Evolutionary conservation across 2,329 filamentous ascomycete species (phyloP).

Genomic region (Penicillium digitatum): DNA sequence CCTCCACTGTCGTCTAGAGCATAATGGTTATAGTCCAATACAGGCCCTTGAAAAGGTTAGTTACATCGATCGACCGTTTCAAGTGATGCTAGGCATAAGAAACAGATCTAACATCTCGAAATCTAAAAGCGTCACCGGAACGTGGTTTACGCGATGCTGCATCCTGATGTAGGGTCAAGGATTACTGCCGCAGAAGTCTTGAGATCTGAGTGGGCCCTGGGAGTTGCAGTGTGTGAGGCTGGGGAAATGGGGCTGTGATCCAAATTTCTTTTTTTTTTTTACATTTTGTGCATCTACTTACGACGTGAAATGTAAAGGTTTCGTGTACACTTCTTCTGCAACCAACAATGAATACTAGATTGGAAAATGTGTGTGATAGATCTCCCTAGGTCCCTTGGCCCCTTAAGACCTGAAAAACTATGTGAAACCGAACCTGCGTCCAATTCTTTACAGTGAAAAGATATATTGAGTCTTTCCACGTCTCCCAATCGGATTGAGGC

Average conservation of each 20-base stretch:
- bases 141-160: constrained; percentile 8
- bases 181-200: constrained; percentile 6
- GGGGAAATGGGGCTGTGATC: neutral
- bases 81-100: neutral
- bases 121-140: constrained; percentile 3
- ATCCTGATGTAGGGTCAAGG: neutral
- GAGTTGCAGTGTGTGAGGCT: constrained; percentile 1
- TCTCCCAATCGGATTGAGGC: too few species aligned
- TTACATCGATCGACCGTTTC: neutral
- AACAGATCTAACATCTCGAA: neutral
- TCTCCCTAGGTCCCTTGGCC: neutral
- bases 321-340: too few species aligned
- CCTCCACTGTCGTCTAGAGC: neutral
- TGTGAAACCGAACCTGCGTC: neutral
- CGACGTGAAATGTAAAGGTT: too few species aligned
- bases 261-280: too few species aligned
- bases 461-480: too few species aligned
- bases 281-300: too few species aligned
- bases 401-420: neutral
- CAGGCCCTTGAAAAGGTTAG: constrained; percentile 1
- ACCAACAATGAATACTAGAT: too few species aligned
- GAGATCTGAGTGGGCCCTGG: constrained; percentile 6
- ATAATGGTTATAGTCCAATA: constrained; percentile 1
- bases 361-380: too few species aligned
- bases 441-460: neutral